These are phyloP conservation scores for Trametes cinnabarina DNA, from an alignment of 768 basidiomycete species.

Conservation along the genomic window DNA sequence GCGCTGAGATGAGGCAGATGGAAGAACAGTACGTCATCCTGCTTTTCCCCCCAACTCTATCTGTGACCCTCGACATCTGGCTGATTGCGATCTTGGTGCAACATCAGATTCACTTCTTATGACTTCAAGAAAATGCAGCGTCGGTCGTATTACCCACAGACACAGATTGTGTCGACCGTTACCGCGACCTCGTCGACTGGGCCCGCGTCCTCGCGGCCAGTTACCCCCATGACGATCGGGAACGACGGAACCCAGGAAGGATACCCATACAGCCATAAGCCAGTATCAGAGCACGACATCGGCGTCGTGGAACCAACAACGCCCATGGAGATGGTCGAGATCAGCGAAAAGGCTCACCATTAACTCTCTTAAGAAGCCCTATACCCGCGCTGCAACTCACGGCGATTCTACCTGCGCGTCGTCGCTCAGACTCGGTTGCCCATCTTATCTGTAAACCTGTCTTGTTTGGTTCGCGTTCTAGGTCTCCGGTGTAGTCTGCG, in stretches of 20 bases:
- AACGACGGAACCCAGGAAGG: conserved; percentile 23
- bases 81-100: not conserved
- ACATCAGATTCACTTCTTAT: conserved; percentile 80
- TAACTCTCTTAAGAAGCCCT: not conserved
- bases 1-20: conserved; percentile 94
- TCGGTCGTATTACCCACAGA: conserved; percentile 87
- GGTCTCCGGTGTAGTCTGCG: conserved; percentile 12
- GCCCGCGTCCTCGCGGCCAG: conserved; percentile 67
- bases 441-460: conserved; percentile 14
- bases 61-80: not conserved
- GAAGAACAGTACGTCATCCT: conserved; percentile 83
- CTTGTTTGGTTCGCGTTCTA: conserved; percentile 11
- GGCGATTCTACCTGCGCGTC: not conserved
- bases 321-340: conserved; percentile 18
- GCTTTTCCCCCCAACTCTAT: conserved; percentile 9
- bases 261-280: conserved; percentile 24
- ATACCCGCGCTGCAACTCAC: conserved; percentile 4
- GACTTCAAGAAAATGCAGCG: conserved; percentile 92
- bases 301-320: conserved; percentile 6
- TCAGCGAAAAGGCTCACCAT: conserved; percentile 16
- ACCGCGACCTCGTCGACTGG: conserved; percentile 78
- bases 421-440: not conserved
- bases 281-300: conserved; percentile 18
- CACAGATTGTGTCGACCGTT: conserved; percentile 60
- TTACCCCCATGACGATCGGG: conserved; percentile 49